These are phyloP conservation scores for Colletotrichum magnum DNA, from an alignment of 2,329 filamentous ascomycete species.

Conservation along the genomic window DNA sequence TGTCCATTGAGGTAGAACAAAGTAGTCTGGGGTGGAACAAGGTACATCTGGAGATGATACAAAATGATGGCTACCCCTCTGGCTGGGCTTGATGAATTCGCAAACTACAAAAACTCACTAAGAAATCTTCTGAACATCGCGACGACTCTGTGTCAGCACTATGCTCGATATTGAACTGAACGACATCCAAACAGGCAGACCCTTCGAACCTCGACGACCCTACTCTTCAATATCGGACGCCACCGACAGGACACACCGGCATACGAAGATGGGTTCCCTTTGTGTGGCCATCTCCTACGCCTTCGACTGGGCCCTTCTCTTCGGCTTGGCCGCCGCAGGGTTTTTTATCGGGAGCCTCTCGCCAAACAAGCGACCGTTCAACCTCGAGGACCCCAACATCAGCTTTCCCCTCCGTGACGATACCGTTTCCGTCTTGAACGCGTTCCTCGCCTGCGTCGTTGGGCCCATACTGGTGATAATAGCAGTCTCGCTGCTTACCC, in stretches of 20 bases:
- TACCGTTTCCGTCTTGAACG: conserved; percentile 65
- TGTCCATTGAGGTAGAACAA: no score
- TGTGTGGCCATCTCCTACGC: conserved; percentile 68
- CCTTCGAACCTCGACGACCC: conserved; percentile 11
- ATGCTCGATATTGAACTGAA: conserved; percentile 15
- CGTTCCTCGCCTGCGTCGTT: conserved; percentile 3
- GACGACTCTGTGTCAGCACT: not conserved
- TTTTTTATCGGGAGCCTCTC: conserved; percentile 64
- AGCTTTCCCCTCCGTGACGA: conserved; percentile 77
- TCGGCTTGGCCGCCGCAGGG: conserved; percentile 62
- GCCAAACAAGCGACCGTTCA: conserved; percentile 74
- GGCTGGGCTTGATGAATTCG: no score
- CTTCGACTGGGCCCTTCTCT: conserved; percentile 65
- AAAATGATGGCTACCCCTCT: no score
- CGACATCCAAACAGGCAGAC: conserved; percentile 1
- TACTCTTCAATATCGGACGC: conserved; percentile 6
- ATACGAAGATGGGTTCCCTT: conserved; percentile 4
- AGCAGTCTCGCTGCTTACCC: conserved; percentile 71
- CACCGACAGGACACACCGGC: not conserved
- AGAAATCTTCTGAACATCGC: no score
- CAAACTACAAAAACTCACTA: no score
- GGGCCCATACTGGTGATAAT: conserved; percentile 73
- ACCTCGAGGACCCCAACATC: conserved; percentile 74
- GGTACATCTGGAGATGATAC: no score
- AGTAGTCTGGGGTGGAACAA: no score